Evolutionary conservation across 768 basidiomycete genomes (phyloP), one percentile per base, ranked within the genome.

Genomic region (Tylopilus intermedius): DNA sequence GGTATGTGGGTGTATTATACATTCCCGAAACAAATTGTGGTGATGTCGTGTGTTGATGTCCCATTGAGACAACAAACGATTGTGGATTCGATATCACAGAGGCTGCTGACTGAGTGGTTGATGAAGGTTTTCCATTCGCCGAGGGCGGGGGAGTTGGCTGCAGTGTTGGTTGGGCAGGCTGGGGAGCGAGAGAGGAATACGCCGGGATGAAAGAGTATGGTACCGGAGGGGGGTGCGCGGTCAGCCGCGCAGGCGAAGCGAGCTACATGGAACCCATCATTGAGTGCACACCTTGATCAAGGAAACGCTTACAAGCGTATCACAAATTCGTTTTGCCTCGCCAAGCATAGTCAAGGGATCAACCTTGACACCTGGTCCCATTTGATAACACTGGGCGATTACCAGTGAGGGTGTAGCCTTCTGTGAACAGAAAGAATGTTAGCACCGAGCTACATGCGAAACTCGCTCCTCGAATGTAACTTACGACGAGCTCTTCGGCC

Each of bases 401-500:
- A 90, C 88, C 53, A 86, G 65, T 7, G 87, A 80, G 39, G 85
- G 78, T 0, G 89, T 74, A 9, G 70, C 75, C 72, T 78, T 78
- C 75, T 78, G 61, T n/a, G 50, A 43, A 33, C 53, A 50, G 42
- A 54, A 5, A 41, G 8, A 18, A 22, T 4, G 41, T 58, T 26
- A 65, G 61, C 39, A 45, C 24, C 50, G 26, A 56, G 47, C 38
- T 39, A 30, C 8, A 27, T 35, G 33, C 50, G 8, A 42, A 33
- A 48, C 58, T 46, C 53, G 51, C 54, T 30, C 42, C 49, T 35
- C 52, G 26, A 43, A 45, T 38, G 27, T 33, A 56, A 80, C 86
- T 68, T 68, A 90, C 88, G 53, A 91, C 78, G 43, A 91, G 79
- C 67, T 91, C 88, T 67, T 90, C 88, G 15, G 88, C 88, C 6